A percentile compares a stretch with the other conserved stretches of the same genome.
These are phyloP conservation scores for Coemansia sp. DNA, from an alignment of 192 early-diverging fungal species.

Conservation along the genomic window DNA sequence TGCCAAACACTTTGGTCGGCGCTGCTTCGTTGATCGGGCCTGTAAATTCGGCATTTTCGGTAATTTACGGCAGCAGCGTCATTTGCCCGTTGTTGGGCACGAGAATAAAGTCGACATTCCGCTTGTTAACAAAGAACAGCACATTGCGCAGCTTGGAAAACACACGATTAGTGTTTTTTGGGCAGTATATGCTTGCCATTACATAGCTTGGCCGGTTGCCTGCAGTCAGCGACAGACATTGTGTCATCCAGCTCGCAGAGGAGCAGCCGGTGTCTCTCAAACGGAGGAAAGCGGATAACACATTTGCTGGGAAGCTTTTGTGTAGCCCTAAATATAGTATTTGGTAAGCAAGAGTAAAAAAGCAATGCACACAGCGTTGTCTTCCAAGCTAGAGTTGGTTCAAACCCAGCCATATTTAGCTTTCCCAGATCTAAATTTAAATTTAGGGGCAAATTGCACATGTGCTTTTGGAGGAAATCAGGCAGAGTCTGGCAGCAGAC, in stretches of 20 bases:
- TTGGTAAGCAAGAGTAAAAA: background rate
- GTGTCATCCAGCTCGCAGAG: conserved; percentile 53
- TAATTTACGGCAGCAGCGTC: conserved; percentile 76
- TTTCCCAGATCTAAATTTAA: background rate
- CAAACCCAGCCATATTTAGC: background rate
- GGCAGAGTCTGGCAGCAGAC: no score
- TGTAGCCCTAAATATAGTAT: background rate
- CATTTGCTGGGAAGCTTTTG: conserved; percentile 41
- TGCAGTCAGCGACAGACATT: conserved; percentile 52
- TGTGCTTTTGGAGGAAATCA: background rate
- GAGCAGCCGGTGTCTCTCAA: conserved; percentile 41
- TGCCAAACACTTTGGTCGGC: conserved; percentile 73
- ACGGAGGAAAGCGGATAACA: conserved; percentile 41
- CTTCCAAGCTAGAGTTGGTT: background rate
- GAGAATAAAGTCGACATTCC: conserved; percentile 70
- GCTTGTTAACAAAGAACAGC: conserved; percentile 58
- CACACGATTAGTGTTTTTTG: conserved; percentile 5
- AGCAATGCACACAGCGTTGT: background rate
- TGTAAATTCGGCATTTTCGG: conserved; percentile 76
- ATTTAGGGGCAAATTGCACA: background rate
- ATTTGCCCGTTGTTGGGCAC: conserved; percentile 73
- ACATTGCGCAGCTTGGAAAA: conserved; percentile 26
- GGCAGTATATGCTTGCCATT: background rate
- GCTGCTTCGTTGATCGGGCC: conserved; percentile 78
- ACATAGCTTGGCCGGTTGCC: conserved; percentile 29